These are phyloP conservation scores for Chiua virens DNA, from an alignment of 768 basidiomycete genomes.

Conservation along the genomic window DNA sequence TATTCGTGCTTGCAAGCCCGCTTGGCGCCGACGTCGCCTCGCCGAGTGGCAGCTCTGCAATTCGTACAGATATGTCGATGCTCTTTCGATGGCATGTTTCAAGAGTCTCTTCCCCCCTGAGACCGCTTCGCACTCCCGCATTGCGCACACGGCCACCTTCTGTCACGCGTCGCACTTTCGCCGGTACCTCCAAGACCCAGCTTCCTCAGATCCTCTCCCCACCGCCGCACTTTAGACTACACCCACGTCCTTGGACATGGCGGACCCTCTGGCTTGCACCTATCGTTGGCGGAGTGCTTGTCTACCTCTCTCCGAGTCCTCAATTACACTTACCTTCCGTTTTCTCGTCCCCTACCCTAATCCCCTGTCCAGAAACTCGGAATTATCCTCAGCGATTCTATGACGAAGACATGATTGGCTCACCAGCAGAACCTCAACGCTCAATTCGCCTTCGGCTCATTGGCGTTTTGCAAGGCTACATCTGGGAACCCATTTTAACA, in stretches of 20 bases:
- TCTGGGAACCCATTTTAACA: slow-evolving; percentile 88
- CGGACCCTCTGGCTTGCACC: slow-evolving; percentile 54
- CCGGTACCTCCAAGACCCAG: slow-evolving; percentile 1
- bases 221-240: slow-evolving; percentile 15
- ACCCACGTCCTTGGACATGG: slow-evolving; percentile 29
- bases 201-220: slow-evolving; percentile 11
- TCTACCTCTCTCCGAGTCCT: slow-evolving; percentile 48
- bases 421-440: slow-evolving; percentile 63
- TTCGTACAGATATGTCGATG: slow-evolving; percentile 27
- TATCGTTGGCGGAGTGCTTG: slow-evolving; percentile 50
- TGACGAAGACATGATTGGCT: slow-evolving; percentile 48
- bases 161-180: slow-evolving; percentile 27
- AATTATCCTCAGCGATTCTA: slow-evolving; percentile 17
- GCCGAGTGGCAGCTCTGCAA: slow-evolving; percentile 34
- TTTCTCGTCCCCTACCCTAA: slow-evolving; percentile 50
- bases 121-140: slow-evolving; percentile 21
- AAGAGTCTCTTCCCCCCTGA: slow-evolving; percentile 20
- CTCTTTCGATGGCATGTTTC: slow-evolving; percentile 20
- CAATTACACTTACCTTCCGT: slow-evolving; percentile 45
- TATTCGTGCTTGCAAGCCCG: no score
- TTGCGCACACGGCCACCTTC: neutral
- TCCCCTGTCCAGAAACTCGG: slow-evolving; percentile 38
- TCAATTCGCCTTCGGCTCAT: slow-evolving; percentile 46
- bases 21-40: slow-evolving; percentile 43
- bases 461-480: slow-evolving; percentile 49